Evolutionary conservation across 2,329 filamentous ascomycete genomes (phyloP).

Genomic region (Botryosphaeria dothidea): DNA sequence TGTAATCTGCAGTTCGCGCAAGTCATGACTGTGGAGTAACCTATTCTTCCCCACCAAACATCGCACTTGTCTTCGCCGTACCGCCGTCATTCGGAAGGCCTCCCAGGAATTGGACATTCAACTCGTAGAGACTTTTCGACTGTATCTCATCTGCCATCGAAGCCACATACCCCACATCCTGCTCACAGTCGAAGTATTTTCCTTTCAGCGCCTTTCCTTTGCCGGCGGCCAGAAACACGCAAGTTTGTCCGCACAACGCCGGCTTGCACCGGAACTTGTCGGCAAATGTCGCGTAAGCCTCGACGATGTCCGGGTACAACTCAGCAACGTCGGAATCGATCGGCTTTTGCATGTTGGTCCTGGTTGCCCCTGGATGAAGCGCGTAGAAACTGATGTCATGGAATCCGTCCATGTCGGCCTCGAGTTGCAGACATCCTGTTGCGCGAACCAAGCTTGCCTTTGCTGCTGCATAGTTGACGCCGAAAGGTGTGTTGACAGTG

Average conservation of each 20-base stretch:
- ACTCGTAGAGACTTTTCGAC: background rate
- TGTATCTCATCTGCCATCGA: background rate
- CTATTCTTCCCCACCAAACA: background rate
- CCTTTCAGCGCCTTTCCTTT: conserved; percentile 32
- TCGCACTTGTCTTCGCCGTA: background rate
- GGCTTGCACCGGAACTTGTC: conserved; percentile 15
- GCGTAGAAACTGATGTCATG: background rate
- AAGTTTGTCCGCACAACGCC: conserved; percentile 32
- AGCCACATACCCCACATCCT: background rate
- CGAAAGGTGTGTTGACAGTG: background rate
- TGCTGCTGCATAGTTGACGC: background rate
- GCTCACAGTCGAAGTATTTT: conserved; percentile 24
- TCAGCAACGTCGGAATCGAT: background rate
- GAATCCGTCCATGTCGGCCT: background rate
- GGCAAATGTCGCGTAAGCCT: background rate
- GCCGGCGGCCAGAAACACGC: conserved; percentile 31
- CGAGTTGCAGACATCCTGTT: background rate
- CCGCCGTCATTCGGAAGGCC: background rate
- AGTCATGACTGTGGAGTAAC: background rate
- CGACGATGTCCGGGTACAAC: background rate
- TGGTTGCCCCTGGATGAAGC: background rate
- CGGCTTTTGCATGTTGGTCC: background rate
- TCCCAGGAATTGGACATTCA: background rate
- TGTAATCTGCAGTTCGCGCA: too few relatives aligned
- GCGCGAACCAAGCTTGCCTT: background rate